These are phyloP conservation scores for Rhododendron molle DNA, from an alignment of 148 eudicot genomes.

Conservation along the genomic window DNA sequence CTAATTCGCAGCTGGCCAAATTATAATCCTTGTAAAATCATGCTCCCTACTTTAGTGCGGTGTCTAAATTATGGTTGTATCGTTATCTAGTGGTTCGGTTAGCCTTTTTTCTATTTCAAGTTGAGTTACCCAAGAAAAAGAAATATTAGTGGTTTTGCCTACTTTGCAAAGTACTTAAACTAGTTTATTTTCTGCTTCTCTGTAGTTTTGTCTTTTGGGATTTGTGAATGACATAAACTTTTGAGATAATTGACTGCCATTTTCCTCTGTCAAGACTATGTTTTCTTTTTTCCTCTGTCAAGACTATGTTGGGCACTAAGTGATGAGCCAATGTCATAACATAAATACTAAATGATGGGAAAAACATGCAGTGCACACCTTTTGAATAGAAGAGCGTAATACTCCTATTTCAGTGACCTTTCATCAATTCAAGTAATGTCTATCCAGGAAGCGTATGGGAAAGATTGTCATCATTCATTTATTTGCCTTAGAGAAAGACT, in stretches of 20 bases:
- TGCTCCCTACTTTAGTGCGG: not conserved
- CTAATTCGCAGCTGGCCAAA: not conserved
- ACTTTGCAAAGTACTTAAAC: not conserved
- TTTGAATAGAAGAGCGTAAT: too few species aligned
- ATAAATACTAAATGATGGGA: too few species aligned
- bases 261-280: not conserved
- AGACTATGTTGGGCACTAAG: not conserved
- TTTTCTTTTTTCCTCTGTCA: not conserved
- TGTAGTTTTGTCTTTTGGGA: not conserved
- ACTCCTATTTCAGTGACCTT: too few species aligned
- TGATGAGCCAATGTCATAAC: not conserved
- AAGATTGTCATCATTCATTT: too few species aligned
- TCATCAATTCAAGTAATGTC: too few species aligned
- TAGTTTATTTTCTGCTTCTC: not conserved
- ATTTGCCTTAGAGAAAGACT: too few species aligned
- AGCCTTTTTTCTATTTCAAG: too few species aligned
- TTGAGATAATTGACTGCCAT: not conserved
- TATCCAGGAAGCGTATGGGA: too few species aligned
- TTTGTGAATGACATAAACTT: not conserved
- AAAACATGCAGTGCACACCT: too few species aligned
- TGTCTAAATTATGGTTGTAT: not conserved
- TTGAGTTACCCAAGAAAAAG: too few species aligned
- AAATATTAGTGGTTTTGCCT: not conserved
- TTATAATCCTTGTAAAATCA: not conserved
- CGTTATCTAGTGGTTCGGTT: too few species aligned